phyloP scores from a whole-genome alignment of 371 early-diverging fungal species.

The Lichtheimia ramosa region DNA sequence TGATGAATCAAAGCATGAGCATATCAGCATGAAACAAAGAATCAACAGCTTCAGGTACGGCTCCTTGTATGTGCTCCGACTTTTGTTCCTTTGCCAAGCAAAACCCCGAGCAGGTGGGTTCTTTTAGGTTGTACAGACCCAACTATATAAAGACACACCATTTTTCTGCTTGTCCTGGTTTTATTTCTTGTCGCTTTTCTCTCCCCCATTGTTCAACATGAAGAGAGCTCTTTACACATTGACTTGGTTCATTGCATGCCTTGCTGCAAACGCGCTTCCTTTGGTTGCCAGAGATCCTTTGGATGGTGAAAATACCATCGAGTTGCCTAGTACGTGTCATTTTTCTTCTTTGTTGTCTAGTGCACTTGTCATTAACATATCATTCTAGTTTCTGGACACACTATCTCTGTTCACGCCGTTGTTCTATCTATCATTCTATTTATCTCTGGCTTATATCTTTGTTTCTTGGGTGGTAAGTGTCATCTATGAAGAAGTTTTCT shows the following conservation, averaged over 20 bases:
- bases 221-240: background rate
- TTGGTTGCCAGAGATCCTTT: slow-evolving; percentile 15
- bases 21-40: too few relatives aligned
- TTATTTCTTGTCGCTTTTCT: background rate
- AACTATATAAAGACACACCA: too few relatives aligned
- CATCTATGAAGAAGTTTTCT: background rate
- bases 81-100: too few relatives aligned
- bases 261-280: slow-evolving; percentile 10
- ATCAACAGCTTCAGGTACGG: too few relatives aligned
- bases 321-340: slow-evolving; percentile 9
- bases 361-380: background rate
- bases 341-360: background rate
- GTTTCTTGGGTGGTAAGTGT: slow-evolving; percentile 41
- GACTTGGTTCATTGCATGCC: background rate
- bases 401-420: slow-evolving; percentile 50
- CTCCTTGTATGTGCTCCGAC: too few relatives aligned
- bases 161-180: too few relatives aligned
- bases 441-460: slow-evolving; percentile 48
- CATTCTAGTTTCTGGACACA: slow-evolving; percentile 31
- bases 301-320: slow-evolving; percentile 13
- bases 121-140: too few relatives aligned
- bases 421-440: slow-evolving; percentile 54
- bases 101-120: too few relatives aligned
- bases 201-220: background rate
- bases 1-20: too few relatives aligned